Evolutionary conservation across 2,329 filamentous ascomycete genomes (phyloP).

Genomic region (Stylonectria norvegica): DNA sequence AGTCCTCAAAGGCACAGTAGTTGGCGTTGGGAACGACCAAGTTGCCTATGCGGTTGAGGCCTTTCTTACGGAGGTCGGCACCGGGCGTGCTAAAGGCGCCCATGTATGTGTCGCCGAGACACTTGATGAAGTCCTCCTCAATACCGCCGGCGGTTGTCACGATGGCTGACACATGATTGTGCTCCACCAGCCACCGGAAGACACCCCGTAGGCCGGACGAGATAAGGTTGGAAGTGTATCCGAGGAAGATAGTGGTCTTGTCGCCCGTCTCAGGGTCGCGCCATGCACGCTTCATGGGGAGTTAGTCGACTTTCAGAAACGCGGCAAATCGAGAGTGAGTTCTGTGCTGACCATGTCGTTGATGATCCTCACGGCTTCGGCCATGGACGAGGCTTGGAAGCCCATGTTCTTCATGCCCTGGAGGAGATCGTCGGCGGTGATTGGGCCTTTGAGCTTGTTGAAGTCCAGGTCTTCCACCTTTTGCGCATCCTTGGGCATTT

Average conservation of each 20-base stretch:
- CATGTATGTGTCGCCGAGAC: conserved; percentile 89
- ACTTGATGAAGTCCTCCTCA: conserved; percentile 98
- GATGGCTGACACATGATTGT: conserved; percentile 87
- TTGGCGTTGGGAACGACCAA: conserved; percentile 94
- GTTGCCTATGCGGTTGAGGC: conserved; percentile 94
- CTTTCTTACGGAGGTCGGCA: conserved; percentile 73
- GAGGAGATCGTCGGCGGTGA: conserved; percentile 83
- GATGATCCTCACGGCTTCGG: conserved; percentile 85
- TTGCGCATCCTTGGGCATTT: conserved; percentile 73
- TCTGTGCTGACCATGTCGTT: conserved; percentile 74
- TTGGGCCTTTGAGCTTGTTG: conserved; percentile 70
- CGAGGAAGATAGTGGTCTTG: conserved; percentile 89
- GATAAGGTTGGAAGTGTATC: conserved; percentile 96
- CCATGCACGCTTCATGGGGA: conserved; percentile 62
- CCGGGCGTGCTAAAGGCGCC: conserved; percentile 78
- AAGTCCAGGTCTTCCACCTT: conserved; percentile 92
- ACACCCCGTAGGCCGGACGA: conserved; percentile 92
- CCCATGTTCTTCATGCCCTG: conserved; percentile 83
- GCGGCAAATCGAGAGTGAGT: conserved; percentile 4
- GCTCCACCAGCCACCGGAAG: conserved; percentile 86
- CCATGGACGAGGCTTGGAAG: conserved; percentile 66
- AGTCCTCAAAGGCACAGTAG: conserved; percentile 94
- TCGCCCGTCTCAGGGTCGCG: conserved; percentile 73
- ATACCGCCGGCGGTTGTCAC: conserved; percentile 94
- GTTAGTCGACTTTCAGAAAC: conserved; percentile 3